A percentile compares a stretch with the other conserved stretches of the same genome.
Conservation (phyloP, 2,329 filamentous ascomycete species). For the Scedosporium aurantiacum region DNA sequence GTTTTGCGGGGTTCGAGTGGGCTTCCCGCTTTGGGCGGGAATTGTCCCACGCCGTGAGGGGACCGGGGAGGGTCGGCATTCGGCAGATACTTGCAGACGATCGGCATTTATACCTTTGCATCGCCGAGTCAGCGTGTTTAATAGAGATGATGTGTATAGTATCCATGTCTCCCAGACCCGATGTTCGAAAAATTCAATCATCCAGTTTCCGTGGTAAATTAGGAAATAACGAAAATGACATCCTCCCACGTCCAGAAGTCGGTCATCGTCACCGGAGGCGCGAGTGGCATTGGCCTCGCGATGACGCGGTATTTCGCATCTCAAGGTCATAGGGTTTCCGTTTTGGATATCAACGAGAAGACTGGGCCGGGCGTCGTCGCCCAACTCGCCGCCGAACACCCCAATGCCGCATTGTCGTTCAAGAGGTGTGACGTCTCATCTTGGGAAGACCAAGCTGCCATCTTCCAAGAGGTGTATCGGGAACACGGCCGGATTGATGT, state of each 20-base stretch:
- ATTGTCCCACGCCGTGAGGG: too few relatives aligned
- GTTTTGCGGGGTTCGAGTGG: not conserved
- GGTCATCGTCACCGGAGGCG: slow-evolving; percentile 13
- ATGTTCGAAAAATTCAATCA: not conserved
- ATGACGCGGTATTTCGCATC: slow-evolving; percentile 23
- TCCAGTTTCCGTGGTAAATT: not conserved
- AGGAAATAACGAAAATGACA: not conserved
- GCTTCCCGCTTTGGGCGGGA: not conserved
- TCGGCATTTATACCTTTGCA: not conserved
- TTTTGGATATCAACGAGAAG: slow-evolving; percentile 21
- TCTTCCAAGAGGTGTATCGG: slow-evolving; percentile 16
- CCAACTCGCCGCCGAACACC: slow-evolving; percentile 16
- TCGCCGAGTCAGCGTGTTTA: too few relatives aligned
- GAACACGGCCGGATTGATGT: slow-evolving; percentile 25
- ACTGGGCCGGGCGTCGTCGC: slow-evolving; percentile 15
- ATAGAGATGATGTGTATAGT: too few relatives aligned
- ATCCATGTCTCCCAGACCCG: too few relatives aligned
- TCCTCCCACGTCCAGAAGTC: slow-evolving; percentile 5
- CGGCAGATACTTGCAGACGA: not conserved
- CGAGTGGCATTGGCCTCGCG: slow-evolving; percentile 14
- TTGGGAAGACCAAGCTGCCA: slow-evolving; percentile 21
- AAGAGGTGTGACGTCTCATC: slow-evolving; percentile 24
- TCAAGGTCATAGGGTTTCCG: slow-evolving; percentile 19
- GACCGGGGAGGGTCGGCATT: not conserved
- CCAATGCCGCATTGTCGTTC: slow-evolving; percentile 18